Conservation (phyloP, 192 early-diverging fungal species). For the Thamnidium elegans region DNA sequence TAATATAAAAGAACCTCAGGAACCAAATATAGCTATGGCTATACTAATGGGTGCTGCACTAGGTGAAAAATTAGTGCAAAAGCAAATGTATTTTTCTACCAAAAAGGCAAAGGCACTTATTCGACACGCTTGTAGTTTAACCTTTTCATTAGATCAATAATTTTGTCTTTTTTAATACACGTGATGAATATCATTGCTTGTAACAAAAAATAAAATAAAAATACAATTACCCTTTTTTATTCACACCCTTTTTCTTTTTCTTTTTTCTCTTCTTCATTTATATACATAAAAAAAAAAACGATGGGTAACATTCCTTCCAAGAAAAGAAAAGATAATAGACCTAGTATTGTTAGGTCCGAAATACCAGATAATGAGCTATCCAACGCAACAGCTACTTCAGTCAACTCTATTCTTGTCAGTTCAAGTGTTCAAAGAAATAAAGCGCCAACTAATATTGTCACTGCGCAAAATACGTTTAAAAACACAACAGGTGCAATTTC, state of each 20-base stretch:
- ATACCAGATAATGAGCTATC: slow-evolving; percentile 16
- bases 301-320: slow-evolving; percentile 22
- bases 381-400: slow-evolving; percentile 15
- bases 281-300: not conserved
- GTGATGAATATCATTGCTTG: not conserved
- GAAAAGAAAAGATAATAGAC: slow-evolving; percentile 12
- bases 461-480: not conserved
- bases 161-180: not conserved
- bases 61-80: slow-evolving; percentile 12
- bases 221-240: not conserved
- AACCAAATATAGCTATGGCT: slow-evolving; percentile 9
- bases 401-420: slow-evolving; percentile 18
- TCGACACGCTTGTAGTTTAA: slow-evolving; percentile 11
- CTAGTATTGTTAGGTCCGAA: slow-evolving; percentile 11
- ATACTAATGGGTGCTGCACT: slow-evolving; percentile 3
- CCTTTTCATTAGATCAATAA: not conserved
- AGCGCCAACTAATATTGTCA: not conserved
- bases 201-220: too few relatives aligned
- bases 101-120: slow-evolving; percentile 15
- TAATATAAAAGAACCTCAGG: slow-evolving; percentile 11
- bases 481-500: not conserved
- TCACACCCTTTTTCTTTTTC: not conserved
- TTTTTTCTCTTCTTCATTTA: not conserved
- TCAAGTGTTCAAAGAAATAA: not conserved
- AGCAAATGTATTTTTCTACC: slow-evolving; percentile 8